Base-by-base conservation (phyloP, 1,284 basidiomycete genomes). In the Ceratobasidium sp. region DNA sequence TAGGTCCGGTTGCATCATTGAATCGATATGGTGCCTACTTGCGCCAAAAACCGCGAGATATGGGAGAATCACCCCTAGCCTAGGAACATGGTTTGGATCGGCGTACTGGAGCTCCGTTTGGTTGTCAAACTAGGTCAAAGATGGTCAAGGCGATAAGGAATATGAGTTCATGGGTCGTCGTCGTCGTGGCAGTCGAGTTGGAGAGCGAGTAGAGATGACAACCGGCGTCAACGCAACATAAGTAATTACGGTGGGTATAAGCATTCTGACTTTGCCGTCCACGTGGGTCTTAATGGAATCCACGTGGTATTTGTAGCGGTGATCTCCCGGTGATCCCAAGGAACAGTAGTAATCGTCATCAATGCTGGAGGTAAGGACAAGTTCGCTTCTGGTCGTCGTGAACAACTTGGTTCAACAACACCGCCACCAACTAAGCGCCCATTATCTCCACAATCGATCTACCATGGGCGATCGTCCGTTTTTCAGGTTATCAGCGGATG, bases 251-350 rank as follows among this genome's bases (percentile, higher is more conserved):
- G 34, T 40, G 50, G 22, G 35, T 67, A 45, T 52, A 22, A 55
- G 64, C 64, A 45, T 55, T 67, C n/a, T 45, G 42, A 17, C 64
- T 67, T 43, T 55, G 52, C 12, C 25, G 22, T 43, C 50, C 50
- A 67, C 64, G 64, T 67, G 52, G 38, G 49, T 35, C 40, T 67
- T 52, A 67, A 67, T 67, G 64, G 52, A 67, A 54, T 54, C 52
- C 64, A 67, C 64, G 52, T 67, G 64, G 62, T 32, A 29, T 15
- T 22, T 29, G 7, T 13, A 13, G 5, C 15, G 27, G 49, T 34
- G 25, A 34, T 20, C 25, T 31, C n/a, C 34, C 42, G 54, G 38
- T 56, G 13, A 40, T n/a, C n/a, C n/a, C n/a, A n/a, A n/a, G n/a
- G n/a, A n/a, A n/a, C n/a, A n/a, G n/a, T n/a, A n/a, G 45, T 47